phyloP scores from a whole-genome alignment of 176 grass and related monocot species.

The Areca catechu region DNA sequence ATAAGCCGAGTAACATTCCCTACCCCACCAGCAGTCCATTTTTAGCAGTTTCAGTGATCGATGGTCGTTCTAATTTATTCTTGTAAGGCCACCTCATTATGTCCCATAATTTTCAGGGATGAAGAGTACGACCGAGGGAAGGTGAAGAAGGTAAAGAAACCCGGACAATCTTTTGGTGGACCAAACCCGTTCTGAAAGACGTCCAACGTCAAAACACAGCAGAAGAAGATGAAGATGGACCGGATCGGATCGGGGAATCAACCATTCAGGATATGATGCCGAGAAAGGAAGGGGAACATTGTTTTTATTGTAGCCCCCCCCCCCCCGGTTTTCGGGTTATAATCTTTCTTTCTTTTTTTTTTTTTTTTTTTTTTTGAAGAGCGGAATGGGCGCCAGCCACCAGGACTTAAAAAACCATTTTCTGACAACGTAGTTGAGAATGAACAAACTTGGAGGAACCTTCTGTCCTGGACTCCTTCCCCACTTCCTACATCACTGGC shows the following conservation, averaged over 20 bases:
- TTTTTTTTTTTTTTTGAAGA: too few species aligned
- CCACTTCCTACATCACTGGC: too few species aligned
- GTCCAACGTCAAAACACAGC: conserved; percentile 25
- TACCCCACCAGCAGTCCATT: too few species aligned
- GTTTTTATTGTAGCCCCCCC: conserved; percentile 15
- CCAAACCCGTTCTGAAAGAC: conserved; percentile 60
- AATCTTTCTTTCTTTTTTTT: neutral
- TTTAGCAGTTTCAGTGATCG: too few species aligned
- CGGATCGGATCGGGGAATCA: conserved; percentile 26
- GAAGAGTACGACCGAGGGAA: conserved; percentile 58
- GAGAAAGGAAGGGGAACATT: neutral
- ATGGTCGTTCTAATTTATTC: too few species aligned
- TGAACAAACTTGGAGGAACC: too few species aligned
- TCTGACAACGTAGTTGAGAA: too few species aligned
- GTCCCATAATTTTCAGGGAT: conserved; percentile 23
- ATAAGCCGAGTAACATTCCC: too few species aligned
- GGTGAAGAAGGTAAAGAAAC: conserved; percentile 51
- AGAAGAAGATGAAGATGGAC: conserved; percentile 29
- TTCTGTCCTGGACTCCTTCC: too few species aligned
- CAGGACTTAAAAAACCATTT: too few species aligned
- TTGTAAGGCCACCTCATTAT: too few species aligned
- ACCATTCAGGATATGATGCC: conserved; percentile 30
- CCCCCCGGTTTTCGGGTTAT: conserved; percentile 19
- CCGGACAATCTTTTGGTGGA: conserved; percentile 20
- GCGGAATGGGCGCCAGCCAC: too few species aligned